Conservation (phyloP, 345 rosid species). For the Eucalyptus caleyi region DNA sequence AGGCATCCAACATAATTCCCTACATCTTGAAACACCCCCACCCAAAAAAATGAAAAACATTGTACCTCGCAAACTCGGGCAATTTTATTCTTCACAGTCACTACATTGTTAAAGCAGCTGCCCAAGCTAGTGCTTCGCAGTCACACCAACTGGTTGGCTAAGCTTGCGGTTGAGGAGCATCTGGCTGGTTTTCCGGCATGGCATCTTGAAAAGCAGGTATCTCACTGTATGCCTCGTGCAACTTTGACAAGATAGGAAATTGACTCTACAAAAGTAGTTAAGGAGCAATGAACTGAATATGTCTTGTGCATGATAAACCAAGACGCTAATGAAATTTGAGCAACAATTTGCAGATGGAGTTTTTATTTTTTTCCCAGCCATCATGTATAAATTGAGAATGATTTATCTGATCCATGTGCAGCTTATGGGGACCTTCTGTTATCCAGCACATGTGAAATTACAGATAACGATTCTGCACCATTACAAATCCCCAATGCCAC, state of each 20-base stretch:
- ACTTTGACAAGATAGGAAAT: slow-evolving; percentile 43
- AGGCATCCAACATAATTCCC: not conserved
- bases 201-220: slow-evolving; percentile 31
- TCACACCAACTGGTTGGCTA: not conserved
- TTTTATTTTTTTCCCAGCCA: not conserved
- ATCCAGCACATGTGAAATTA: not conserved
- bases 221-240: slow-evolving; percentile 43
- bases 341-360: not conserved
- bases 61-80: not conserved
- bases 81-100: not conserved
- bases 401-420: not conserved
- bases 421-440: not conserved
- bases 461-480: not conserved
- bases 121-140: not conserved
- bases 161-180: slow-evolving; percentile 3
- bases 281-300: not conserved
- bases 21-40: not conserved
- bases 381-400: not conserved
- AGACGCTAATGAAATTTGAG: not conserved
- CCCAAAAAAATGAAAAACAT: not conserved
- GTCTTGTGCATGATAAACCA: not conserved
- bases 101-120: not conserved
- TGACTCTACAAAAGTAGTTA: slow-evolving; percentile 21
- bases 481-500: not conserved
- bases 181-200: slow-evolving; percentile 32